Base-by-base conservation (phyloP, 768 basidiomycete genomes). In the Melanogaster broomeanus region DNA sequence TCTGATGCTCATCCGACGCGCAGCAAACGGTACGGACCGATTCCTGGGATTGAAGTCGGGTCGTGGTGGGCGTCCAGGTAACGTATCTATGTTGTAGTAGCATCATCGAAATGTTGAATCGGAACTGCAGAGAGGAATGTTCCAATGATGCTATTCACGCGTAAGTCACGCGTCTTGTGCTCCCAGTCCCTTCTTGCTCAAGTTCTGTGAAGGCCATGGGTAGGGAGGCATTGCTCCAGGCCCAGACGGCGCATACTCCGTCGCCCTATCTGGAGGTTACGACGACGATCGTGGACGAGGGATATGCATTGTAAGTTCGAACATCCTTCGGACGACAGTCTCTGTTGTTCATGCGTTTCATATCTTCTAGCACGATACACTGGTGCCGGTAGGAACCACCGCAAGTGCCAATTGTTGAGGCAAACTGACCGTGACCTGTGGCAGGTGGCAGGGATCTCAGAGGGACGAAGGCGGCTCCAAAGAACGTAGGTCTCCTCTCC, bases 231-330 rank as follows among this genome's bases (percentile, higher is more conserved):
- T 97, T 39, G 75, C 27, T 68, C 60, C 69, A 13, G 77, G 85
- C 3, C 71, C 71, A 0, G 54, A 85, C 6, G 93, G 94, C 2
- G 88, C 90, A 2, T 90, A 87, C 57, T 93, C 90, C 38, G 80
- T 97, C 13, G 93, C 88, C 3, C 79, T 96, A 3, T 93, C 90
- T 35, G 94, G 94, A 11, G 93, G 90, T 2, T 93, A 93, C 51
- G 87, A 89, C 28, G 91, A 93, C 48, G 91, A 93, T 58, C n/a
- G 79, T 93, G 16, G 90, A 93, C 55, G 65, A 83, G 15, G 90
- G 90, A 48, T 86, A 91, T 55, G 87, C 78, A 12, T 93, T 93
- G 90, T 91, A 61, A 69, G 89, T 82, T 27, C 8, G 24, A 21
- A 8, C 28, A 22, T 13, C 15, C 18, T 49, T 42, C 22, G 40